A percentile compares a stretch with the other conserved stretches of the same genome.
phyloP scores from a whole-genome alignment of 2,329 filamentous ascomycete species.

The Colletotrichum echinochloae region DNA sequence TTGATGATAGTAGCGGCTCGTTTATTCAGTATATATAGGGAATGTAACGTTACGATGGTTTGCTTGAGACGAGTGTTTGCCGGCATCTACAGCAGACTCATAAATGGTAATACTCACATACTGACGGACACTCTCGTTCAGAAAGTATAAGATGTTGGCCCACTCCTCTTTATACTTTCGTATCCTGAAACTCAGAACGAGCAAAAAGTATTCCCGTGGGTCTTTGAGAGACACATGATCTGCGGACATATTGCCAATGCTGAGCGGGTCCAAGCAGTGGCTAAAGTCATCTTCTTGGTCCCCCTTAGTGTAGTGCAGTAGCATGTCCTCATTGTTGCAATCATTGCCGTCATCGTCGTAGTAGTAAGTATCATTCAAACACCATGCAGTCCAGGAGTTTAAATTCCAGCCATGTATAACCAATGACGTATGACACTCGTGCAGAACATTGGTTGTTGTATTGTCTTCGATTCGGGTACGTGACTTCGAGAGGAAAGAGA shows the following conservation, averaged over 20 bases:
- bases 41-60: rapidly evolving
- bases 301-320: background rate
- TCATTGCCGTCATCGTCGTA: background rate
- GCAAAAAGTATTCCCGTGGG: slow-evolving; percentile 10
- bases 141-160: background rate
- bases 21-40: background rate
- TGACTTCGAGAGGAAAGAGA: slow-evolving; percentile 5
- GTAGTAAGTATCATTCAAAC: background rate
- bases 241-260: background rate
- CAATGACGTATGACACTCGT: slow-evolving; percentile 13
- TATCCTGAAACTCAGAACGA: background rate
- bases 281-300: background rate
- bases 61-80: too few species aligned
- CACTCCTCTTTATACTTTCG: slow-evolving; percentile 2
- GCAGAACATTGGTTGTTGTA: background rate
- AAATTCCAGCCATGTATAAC: background rate
- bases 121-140: background rate
- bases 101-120: background rate
- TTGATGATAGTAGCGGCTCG: too few species aligned
- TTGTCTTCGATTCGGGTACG: background rate
- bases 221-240: background rate
- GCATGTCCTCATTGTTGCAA: background rate
- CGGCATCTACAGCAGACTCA: too few species aligned
- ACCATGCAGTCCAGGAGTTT: slow-evolving; percentile 6
- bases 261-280: background rate